A percentile compares a stretch with the other conserved stretches of the same genome.
These are phyloP conservation scores for Coelastrella sp. DNA, from an alignment of 139 green algal genomes.

Conservation along the genomic window DNA sequence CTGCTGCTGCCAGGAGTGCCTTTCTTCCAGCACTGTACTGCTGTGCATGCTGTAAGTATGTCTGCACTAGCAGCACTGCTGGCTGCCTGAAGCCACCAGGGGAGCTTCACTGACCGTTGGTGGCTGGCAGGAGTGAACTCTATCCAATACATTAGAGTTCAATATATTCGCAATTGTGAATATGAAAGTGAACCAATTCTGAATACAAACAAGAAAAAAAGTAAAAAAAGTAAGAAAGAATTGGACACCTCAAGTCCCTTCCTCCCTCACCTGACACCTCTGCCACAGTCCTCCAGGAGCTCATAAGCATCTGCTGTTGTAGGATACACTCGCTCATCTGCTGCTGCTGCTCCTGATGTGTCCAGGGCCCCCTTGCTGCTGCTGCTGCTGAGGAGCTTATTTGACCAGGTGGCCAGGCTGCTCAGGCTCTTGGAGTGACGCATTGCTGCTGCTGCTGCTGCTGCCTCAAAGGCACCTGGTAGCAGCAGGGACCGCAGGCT, in stretches of 20 bases:
- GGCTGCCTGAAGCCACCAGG: too few species aligned
- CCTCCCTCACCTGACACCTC: slow-evolving; percentile 78
- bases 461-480: background rate
- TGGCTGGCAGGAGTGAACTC: too few species aligned
- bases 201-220: too few species aligned
- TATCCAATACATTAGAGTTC: too few species aligned
- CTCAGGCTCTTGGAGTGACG: slow-evolving; percentile 35
- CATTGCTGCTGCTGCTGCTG: slow-evolving; percentile 16
- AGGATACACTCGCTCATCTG: slow-evolving; percentile 17
- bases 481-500: background rate
- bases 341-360: background rate
- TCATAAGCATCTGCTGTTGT: slow-evolving; percentile 46
- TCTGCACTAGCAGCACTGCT: too few species aligned
- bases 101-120: too few species aligned
- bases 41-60: background rate
- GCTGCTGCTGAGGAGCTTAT: background rate
- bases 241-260: too few species aligned
- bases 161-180: too few species aligned
- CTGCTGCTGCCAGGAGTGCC: background rate
- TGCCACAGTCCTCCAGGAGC: slow-evolving; percentile 72
- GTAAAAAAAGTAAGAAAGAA: too few species aligned
- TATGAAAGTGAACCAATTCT: too few species aligned
- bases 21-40: background rate
- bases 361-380: slow-evolving; percentile 17
- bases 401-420: background rate